Evolutionary conservation across 306 rosid species (phyloP), one percentile per base, ranked within the genome.

Genomic region (Quercus berberidifolia): DNA sequence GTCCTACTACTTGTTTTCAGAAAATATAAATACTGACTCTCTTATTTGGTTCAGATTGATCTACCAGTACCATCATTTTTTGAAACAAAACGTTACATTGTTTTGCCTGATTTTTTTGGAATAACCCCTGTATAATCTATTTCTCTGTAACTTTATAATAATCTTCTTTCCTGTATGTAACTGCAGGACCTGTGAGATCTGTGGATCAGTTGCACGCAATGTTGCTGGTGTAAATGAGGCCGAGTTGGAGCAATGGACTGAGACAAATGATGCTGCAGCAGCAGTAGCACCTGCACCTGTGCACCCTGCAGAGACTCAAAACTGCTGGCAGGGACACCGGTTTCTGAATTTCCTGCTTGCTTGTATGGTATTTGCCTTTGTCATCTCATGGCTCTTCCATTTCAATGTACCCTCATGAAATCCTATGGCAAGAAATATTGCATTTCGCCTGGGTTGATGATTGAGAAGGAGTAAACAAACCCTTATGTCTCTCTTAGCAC

Each of bases 361-460:
- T 4, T 90, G 92, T 81, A 92, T 94, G 96, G 97, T 94, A 3
- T 94, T 94, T 72, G 97, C 98, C 52, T 94, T 94, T 67, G 92
- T 92, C 74, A 94, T 92, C 76, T 94, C 98, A 5, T 94, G 98
- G 98, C 93, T 94, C 75, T 94, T 90, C 76, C 97, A 94, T 88
- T 94, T 94, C 79, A 94, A 94, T 83, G 93, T 90, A 26, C 98
- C 96, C 84, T 92, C 97, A 55, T 94, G 82, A 87, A 79, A 76
- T 74, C 81, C 74, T 81, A 51, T 38, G 54, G 58, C 80, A 26
- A 56, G 33, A 30, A 64, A 64, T 20, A 3, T 5, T 5, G 3
- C 21, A 51, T 69, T 35, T 43, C 30, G 60, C 73, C 41, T n/a
- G 28, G 5, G 57, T 67, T 35, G 74, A 78, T 77, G 75, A 76